Evolutionary conservation across 2,329 filamentous ascomycete species (phyloP), one percentile per base, ranked within the genome.

Genomic region (Cladophialophora immunda): DNA sequence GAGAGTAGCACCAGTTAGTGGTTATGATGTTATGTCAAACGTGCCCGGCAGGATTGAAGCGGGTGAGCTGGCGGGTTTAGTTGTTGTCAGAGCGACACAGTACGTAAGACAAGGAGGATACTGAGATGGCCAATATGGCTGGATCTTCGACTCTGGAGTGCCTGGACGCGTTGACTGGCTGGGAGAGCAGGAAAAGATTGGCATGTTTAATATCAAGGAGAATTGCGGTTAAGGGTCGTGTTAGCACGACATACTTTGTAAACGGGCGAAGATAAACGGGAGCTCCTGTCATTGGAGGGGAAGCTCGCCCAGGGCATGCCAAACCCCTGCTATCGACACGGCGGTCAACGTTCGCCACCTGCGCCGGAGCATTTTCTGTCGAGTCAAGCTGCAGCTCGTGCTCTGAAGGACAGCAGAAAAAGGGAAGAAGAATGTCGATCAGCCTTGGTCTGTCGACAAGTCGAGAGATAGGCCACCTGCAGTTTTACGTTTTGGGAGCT

Each of bases 291-390:
- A 27, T 47, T 47, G 54, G 15, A 58, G 13, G 17, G 17, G 22
- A 47, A 50, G 29, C 38, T 47, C n/a, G 11, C 8, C 4, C 38
- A n/a, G 38, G 38, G 17, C 38, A 41, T 41, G 38, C 38, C 17
- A n/a, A 11, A 22, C 45, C 45, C 6, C 45, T 25, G 45, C 45
- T 19, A 25, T 50, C 45, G 45, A 50, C 19, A 50, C 22, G 22
- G 45, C 45, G 45, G 45, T 50, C 45, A 50, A 25, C 19, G 45
- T 22, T 50, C 19, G 45, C 45, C 45, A 50, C 32, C 22, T 3
- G 5, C 25, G 30, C 30, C 32, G 34, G 55, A 57, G 55, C 55
- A 22, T 57, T 57, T 57, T 34, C 55, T 57, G 55, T 57, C 55
- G 25, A 34, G 6, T 11, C 29, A 38, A 30, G 52, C n/a, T 25